Base-by-base conservation (phyloP, 306 rosid genomes). In the Pterocarpus macrocarpus region DNA sequence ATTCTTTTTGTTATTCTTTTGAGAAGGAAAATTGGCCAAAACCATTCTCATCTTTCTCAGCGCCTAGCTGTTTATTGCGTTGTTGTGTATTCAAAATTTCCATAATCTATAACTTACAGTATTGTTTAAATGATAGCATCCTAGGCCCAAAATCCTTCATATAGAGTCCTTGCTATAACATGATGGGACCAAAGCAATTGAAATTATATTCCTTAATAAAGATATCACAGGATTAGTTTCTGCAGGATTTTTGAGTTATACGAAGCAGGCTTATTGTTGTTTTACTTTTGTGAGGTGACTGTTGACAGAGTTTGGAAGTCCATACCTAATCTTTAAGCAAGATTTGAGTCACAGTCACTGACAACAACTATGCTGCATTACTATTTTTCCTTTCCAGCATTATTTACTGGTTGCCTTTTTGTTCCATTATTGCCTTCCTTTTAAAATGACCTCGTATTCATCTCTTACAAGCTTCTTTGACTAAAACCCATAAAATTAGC, bases 251-350 rank as follows among this genome's bases (percentile, higher is more conserved):
- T 63, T 22, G 56, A 0, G 41, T 71, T 85, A 17, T 73, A 44
- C 71, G 71, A 45, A 35, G 45, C 44, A 47, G 61, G 45, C 43
- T 35, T 53, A 6, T 81, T 59, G 55, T 44, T 73, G 65, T 78
- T 64, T 73, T 63, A 39, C 80, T 39, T 17, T 66, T 32, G 14
- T 7, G 41, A 32, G 69, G 39, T 53, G n/a, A n/a, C n/a, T n/a
- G 49, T 33, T 77, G 75, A 55, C 41, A 14, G 47, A 49, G 39
- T 62, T 80, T 81, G 44, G 38, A 17, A 39, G 32, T 52, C 50
- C 55, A 17, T 77, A 72, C 62, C 71, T 70, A 64, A 66, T 43
- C 69, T 83, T 50, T 69, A 68, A 76, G 58, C 70, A 50, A 67
- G 71, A 71, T 8, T 56, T 66, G 67, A 68, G 55, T 64, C 47